Evolutionary conservation across 2,329 filamentous ascomycete species (phyloP), one percentile per base, ranked within the genome.

Genomic region (Truncatella angustata): DNA sequence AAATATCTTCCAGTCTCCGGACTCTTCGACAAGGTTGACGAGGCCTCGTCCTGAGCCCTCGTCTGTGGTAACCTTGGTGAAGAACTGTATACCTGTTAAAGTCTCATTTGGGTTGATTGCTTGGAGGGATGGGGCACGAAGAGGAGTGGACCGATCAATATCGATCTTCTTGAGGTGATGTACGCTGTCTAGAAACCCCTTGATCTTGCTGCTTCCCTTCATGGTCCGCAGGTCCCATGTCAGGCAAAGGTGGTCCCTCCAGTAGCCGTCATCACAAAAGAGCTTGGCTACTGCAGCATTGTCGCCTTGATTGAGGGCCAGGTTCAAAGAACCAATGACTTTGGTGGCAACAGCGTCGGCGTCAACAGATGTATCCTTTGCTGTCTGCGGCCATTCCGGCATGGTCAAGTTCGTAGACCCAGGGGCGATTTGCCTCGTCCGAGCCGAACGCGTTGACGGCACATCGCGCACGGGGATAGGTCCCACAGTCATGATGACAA

Each of bases 191-290:
- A 74, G 57, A 56, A 65, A 66, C 2, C 61, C 46, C 48, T 61
- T 36, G 40, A 81, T 75, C 26, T 68, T 70, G 46, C 72, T 56
- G 43, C 65, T 61, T 11, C 75, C 74, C 56, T 77, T 74, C n/a
- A 79, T 59, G 0, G 82, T 85, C 32, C 73, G 78, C 21, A 82
- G 71, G 30, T 80, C 74, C 75, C 80, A 84, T 0, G 78, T 76
- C 9, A 85, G 60, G 5, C 70, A 75, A 3, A 85, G 72, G 50
- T 84, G 77, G 59, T 86, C 82, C 34, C 81, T 71, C 80, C 80
- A 85, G 61, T 78, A 83, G 20, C 75, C 71, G 34, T 77, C 72
- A 10, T 76, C 66, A 3, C 77, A 58, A 57, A 84, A 83, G 0
- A 83, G 69, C 4, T 65, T 55, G 0, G 69, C 64, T 5, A 75